A percentile compares a stretch with the other conserved stretches of the same genome.
phyloP scores from a whole-genome alignment of 129 eudicot species.

The Artemisia tridentata region DNA sequence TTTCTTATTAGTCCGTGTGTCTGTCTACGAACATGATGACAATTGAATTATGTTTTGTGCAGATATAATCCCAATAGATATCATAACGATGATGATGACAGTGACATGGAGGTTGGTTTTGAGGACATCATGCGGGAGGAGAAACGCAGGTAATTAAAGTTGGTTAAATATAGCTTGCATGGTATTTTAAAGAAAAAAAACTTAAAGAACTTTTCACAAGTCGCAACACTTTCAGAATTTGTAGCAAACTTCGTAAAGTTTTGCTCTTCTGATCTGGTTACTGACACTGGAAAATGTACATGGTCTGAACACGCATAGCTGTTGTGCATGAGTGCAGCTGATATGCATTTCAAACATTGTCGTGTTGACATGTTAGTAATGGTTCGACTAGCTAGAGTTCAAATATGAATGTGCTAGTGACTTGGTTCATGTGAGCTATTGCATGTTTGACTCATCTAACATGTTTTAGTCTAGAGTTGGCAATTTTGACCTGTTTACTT shows the following conservation, averaged over 20 bases:
- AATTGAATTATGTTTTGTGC: constrained; percentile 22
- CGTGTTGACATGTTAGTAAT: too few species aligned
- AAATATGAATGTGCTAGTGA: too few species aligned
- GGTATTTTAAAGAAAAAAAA: neutral
- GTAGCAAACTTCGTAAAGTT: neutral
- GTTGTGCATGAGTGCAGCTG: too few species aligned
- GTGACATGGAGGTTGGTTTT: constrained; percentile 81
- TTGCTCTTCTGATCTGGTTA: neutral
- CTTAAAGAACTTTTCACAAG: too few species aligned
- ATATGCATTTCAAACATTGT: too few species aligned
- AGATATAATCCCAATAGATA: constrained; percentile 66
- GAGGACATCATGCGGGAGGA: constrained; percentile 68
- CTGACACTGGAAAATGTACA: neutral
- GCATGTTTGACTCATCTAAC: too few species aligned
- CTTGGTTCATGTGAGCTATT: too few species aligned
- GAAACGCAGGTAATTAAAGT: constrained; percentile 58
- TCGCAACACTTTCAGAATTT: neutral
- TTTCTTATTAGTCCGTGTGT: too few species aligned
- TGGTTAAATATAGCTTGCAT: constrained; percentile 1
- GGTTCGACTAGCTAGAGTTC: too few species aligned
- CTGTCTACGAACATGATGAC: neutral
- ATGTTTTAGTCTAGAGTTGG: too few species aligned
- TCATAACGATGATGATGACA: constrained; percentile 56
- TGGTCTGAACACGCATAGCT: too few species aligned
- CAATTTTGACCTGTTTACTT: too few species aligned